Percentiles rank a stretch among this genome's conserved stretches.
Evolutionary conservation across 306 rosid genomes (phyloP).

Genomic region (Quercus cerris): DNA sequence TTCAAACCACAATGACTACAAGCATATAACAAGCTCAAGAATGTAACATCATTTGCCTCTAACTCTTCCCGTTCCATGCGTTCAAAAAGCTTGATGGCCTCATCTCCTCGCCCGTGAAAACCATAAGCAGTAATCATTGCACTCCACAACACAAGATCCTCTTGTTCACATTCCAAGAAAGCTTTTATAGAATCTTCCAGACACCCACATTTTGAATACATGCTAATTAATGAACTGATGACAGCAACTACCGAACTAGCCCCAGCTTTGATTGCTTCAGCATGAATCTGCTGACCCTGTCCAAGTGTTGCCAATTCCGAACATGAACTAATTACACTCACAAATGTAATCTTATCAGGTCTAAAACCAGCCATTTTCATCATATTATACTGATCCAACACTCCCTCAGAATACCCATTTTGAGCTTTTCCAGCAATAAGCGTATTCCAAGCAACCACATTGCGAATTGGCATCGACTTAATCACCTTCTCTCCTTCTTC

Average conservation of each 20-base stretch:
- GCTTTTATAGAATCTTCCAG: conserved; percentile 71
- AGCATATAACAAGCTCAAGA: conserved; percentile 87
- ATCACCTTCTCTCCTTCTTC: conserved; percentile 67
- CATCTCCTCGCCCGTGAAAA: conserved; percentile 79
- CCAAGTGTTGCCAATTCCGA: conserved; percentile 73
- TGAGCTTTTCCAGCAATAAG: conserved; percentile 90
- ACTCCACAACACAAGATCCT: conserved; percentile 75
- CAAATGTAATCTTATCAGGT: conserved; percentile 80
- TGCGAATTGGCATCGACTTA: conserved; percentile 56
- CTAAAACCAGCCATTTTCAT: conserved; percentile 69
- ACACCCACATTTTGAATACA: conserved; percentile 87
- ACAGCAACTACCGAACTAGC: conserved; percentile 56
- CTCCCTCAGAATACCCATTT: conserved; percentile 54
- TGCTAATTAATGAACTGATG: conserved; percentile 67
- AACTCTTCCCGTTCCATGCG: conserved; percentile 60
- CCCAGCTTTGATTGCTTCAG: conserved; percentile 78
- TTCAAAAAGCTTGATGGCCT: conserved; percentile 68
- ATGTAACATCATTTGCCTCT: conserved; percentile 76
- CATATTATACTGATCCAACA: conserved; percentile 59
- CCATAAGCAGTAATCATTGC: conserved; percentile 91
- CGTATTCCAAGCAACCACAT: conserved; percentile 92
- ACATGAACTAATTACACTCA: conserved; percentile 69
- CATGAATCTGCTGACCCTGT: conserved; percentile 89
- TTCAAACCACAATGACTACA: conserved; percentile 85
- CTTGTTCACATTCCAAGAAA: conserved; percentile 51